Evolutionary conservation across 139 green algal species (phyloP).

Genomic region (Coelastrella sp.): DNA sequence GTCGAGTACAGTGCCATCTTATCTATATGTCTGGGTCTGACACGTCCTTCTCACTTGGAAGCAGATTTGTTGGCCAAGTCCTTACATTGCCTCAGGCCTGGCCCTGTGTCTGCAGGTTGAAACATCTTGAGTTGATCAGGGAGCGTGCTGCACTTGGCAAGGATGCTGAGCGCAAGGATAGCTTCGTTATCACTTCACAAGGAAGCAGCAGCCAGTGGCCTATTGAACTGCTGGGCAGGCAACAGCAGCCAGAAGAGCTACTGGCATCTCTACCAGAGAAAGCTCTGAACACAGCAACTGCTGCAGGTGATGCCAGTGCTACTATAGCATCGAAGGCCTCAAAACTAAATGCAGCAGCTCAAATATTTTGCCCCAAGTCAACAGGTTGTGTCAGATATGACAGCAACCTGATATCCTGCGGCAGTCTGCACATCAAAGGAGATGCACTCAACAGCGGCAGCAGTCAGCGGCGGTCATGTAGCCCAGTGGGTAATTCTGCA

Average conservation of each 20-base stretch:
- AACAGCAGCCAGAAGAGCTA: neutral
- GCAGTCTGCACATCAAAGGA: neutral
- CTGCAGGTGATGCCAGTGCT: neutral
- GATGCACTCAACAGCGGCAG: neutral
- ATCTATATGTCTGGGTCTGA: no score
- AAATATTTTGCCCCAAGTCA: conserved; percentile 1
- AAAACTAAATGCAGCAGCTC: conserved; percentile 34
- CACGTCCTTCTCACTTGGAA: no score
- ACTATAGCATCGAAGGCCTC: neutral
- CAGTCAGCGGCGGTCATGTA: neutral
- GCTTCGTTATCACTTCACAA: neutral
- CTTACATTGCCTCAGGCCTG: neutral
- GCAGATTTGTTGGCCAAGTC: no score
- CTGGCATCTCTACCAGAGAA: neutral
- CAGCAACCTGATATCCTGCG: neutral
- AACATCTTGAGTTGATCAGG: conserved; percentile 69
- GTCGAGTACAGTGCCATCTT: no score
- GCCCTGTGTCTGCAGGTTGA: conserved; percentile 37
- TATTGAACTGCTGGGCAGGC: neutral
- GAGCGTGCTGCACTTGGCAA: conserved; percentile 69
- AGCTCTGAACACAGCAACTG: neutral
- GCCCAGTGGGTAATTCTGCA: neutral
- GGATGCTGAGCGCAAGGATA: conserved; percentile 41
- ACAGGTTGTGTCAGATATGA: neutral
- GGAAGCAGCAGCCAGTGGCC: neutral